A percentile compares a stretch with the other conserved stretches of the same genome.
These are phyloP conservation scores for Paralagenidium karlingii DNA, from an alignment of 352 stramenopile genomes.

Conservation along the genomic window DNA sequence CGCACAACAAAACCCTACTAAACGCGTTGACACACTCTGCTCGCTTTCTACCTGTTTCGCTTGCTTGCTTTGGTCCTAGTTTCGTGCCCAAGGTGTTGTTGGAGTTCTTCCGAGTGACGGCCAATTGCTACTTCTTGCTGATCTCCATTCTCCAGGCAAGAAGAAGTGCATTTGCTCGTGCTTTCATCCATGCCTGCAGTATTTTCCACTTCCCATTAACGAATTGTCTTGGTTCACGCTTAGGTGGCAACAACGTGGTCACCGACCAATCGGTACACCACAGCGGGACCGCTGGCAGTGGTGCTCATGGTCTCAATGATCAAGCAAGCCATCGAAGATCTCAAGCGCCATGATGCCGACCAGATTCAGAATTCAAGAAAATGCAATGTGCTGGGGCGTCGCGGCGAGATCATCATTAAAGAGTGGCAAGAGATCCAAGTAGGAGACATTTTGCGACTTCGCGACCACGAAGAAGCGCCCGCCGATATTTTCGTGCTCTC, in stretches of 20 bases:
- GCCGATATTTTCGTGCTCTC: constrained; percentile 61
- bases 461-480: constrained; percentile 40
- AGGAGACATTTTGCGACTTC: constrained; percentile 41
- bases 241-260: constrained; percentile 49
- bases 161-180: constrained; percentile 12
- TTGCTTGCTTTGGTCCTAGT: constrained; percentile 16
- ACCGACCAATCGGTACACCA: constrained; percentile 70
- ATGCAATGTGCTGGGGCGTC: constrained; percentile 24
- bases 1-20: constrained; percentile 31
- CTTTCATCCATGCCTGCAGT: too few relatives aligned
- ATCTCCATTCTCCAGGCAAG: constrained; percentile 92
- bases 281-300: constrained; percentile 45
- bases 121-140: constrained; percentile 92
- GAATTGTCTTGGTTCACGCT: too few relatives aligned
- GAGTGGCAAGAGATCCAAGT: constrained; percentile 69
- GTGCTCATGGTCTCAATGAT: constrained; percentile 69
- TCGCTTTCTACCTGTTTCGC: not conserved
- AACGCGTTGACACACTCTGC: not conserved
- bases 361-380: constrained; percentile 40
- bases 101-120: constrained; percentile 91
- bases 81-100: constrained; percentile 91
- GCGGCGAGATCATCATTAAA: constrained; percentile 26
- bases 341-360: constrained; percentile 61
- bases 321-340: constrained; percentile 71
- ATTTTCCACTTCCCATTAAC: too few relatives aligned